Evolutionary conservation across 2,329 filamentous ascomycete species (phyloP).

Genomic region (Claviceps africana): DNA sequence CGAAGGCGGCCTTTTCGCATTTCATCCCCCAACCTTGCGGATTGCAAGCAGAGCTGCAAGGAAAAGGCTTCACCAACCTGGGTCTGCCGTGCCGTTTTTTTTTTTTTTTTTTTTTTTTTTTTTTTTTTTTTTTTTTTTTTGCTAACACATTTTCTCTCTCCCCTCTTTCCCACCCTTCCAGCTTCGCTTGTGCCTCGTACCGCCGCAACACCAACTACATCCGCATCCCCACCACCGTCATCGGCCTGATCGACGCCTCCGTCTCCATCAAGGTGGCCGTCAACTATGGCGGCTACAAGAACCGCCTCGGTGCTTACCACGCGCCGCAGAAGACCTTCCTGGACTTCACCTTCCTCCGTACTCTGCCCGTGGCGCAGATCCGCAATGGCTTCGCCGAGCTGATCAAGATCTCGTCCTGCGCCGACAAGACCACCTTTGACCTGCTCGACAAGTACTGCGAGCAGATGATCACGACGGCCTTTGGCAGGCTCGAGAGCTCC

Average conservation of each 20-base stretch:
- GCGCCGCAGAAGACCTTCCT: slow-evolving; percentile 59
- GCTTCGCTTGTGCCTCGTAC: slow-evolving; percentile 58
- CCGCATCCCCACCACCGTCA: slow-evolving; percentile 59
- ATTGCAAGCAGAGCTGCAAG: no score
- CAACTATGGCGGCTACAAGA: slow-evolving; percentile 66
- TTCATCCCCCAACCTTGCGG: no score
- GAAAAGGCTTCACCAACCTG: no score
- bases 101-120: no score
- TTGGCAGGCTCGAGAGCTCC: slow-evolving; percentile 46
- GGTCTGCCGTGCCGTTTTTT: no score
- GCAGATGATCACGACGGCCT: slow-evolving; percentile 48
- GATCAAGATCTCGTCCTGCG: slow-evolving; percentile 63
- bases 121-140: no score
- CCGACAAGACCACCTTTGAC: slow-evolving; percentile 51
- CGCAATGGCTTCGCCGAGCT: slow-evolving; percentile 62
- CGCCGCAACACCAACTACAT: slow-evolving; percentile 62
- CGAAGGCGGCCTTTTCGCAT: neutral
- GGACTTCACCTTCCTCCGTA: slow-evolving; percentile 59
- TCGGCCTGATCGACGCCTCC: slow-evolving; percentile 61
- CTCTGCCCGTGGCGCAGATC: slow-evolving; percentile 52
- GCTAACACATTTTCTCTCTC: neutral
- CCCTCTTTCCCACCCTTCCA: no score
- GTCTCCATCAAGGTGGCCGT: slow-evolving; percentile 69
- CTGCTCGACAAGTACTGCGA: slow-evolving; percentile 57
- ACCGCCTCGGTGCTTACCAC: slow-evolving; percentile 59